Conservation (phyloP, 2,329 filamentous ascomycete species). For the Cladosporium velox region DNA sequence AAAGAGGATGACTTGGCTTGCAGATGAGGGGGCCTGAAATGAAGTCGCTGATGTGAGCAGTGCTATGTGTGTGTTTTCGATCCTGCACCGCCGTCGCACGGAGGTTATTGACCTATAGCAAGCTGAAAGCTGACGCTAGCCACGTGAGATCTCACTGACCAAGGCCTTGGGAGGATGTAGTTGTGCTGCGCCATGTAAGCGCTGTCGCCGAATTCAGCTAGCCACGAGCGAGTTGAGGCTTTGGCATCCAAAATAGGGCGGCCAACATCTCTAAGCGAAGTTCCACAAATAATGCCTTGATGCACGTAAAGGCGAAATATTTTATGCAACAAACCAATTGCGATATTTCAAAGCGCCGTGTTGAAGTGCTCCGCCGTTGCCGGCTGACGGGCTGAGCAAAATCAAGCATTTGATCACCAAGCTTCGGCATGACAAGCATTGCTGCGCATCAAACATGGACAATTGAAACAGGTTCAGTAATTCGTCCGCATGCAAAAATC, state of each 20-base stretch:
- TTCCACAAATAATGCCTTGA: not conserved
- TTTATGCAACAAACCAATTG: not conserved
- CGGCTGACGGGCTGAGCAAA: not conserved
- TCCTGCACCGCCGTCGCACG: not conserved
- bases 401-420: conserved; percentile 11
- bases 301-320: not conserved
- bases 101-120: conserved; percentile 9
- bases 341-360: not conserved
- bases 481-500: not conserved
- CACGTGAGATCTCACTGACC: conserved; percentile 11
- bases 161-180: not conserved
- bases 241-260: conserved; percentile 15
- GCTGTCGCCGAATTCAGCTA: conserved; percentile 8
- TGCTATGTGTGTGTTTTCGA: conserved; percentile 2
- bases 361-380: not conserved
- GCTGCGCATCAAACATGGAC: not conserved
- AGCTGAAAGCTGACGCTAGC: not conserved
- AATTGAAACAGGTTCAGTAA: conserved; percentile 4
- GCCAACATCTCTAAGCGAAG: conserved; percentile 3
- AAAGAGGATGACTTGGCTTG: conserved; percentile 9
- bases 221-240: conserved; percentile 11
- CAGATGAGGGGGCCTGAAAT: not conserved
- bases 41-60: conserved; percentile 16
- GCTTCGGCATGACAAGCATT: conserved; percentile 15
- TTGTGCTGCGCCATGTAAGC: conserved; percentile 20